These are phyloP conservation scores for Calonectria naviculata DNA, from an alignment of 2,329 filamentous ascomycete species.

Conservation along the genomic window DNA sequence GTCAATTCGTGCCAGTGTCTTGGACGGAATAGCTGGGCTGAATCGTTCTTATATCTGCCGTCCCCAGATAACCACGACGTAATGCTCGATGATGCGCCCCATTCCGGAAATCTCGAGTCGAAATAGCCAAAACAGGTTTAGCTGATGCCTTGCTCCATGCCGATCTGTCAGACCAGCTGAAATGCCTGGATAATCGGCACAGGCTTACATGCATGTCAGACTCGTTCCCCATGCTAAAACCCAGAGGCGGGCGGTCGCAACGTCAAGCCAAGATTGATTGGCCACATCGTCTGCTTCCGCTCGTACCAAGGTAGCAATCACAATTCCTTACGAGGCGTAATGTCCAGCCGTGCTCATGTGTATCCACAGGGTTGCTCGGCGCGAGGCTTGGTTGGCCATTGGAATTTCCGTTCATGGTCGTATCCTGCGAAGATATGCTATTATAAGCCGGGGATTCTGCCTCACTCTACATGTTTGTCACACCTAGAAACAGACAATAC, in stretches of 20 bases:
- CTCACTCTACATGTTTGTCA: background rate
- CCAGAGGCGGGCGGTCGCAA: no score
- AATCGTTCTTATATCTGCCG: background rate
- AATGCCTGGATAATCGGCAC: background rate
- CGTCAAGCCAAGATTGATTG: background rate
- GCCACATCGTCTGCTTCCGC: background rate
- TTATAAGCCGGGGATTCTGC: background rate
- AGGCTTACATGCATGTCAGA: background rate
- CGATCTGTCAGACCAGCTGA: slow-evolving; percentile 1
- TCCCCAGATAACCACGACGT: background rate
- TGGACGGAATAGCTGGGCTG: background rate
- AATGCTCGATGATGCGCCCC: background rate
- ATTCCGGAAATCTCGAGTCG: background rate
- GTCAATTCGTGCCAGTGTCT: background rate
- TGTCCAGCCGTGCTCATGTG: background rate
- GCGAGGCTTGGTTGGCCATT: background rate
- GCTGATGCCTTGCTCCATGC: background rate
- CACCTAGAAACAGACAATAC: no score
- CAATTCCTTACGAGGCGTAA: background rate
- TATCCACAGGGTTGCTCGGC: background rate
- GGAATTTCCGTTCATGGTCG: background rate
- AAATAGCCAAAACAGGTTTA: background rate
- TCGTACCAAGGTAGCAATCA: background rate
- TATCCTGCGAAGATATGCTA: background rate
- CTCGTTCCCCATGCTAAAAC: background rate